A percentile compares a stretch with the other conserved stretches of the same genome.
phyloP scores from a whole-genome alignment of 2,329 filamentous ascomycete genomes.

The Aspergillus fijiensis region DNA sequence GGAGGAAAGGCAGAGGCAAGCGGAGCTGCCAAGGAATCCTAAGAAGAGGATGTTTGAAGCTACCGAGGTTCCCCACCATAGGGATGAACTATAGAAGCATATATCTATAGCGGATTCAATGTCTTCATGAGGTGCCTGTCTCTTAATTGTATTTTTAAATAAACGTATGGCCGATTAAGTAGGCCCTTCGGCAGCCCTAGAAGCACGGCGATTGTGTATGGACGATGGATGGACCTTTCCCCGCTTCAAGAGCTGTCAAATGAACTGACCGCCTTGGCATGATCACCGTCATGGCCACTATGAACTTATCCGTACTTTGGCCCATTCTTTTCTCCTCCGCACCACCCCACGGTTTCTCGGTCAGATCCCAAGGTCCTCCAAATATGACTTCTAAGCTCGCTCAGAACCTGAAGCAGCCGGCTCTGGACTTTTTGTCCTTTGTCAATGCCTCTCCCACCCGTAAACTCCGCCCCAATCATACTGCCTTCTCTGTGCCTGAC shows the following conservation, averaged over 20 bases:
- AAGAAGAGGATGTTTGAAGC: slow-evolving; percentile 53
- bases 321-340: slow-evolving; percentile 11
- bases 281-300: slow-evolving; percentile 11
- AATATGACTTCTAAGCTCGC: slow-evolving; percentile 32
- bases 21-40: slow-evolving; percentile 44
- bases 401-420: slow-evolving; percentile 44
- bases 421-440: slow-evolving; percentile 86
- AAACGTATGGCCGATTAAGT: too few relatives aligned
- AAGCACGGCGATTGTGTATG: too few relatives aligned
- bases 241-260: background rate
- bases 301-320: background rate
- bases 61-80: slow-evolving; percentile 32
- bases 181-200: background rate
- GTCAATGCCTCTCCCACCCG: slow-evolving; percentile 93
- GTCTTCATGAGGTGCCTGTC: background rate
- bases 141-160: too few relatives aligned
- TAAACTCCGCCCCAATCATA: slow-evolving; percentile 46
- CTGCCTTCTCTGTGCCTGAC: slow-evolving; percentile 10
- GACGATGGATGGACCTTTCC: background rate
- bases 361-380: slow-evolving; percentile 21
- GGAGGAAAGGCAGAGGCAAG: slow-evolving; percentile 37
- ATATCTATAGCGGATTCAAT: slow-evolving; percentile 1
- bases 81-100: slow-evolving; percentile 38
- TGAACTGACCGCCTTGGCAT: slow-evolving; percentile 10
- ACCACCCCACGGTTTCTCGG: slow-evolving; percentile 7